Percentiles rank a stretch among this genome's conserved stretches.
phyloP scores from a whole-genome alignment of 2,329 filamentous ascomycete species.

The Xylariales sp. region DNA sequence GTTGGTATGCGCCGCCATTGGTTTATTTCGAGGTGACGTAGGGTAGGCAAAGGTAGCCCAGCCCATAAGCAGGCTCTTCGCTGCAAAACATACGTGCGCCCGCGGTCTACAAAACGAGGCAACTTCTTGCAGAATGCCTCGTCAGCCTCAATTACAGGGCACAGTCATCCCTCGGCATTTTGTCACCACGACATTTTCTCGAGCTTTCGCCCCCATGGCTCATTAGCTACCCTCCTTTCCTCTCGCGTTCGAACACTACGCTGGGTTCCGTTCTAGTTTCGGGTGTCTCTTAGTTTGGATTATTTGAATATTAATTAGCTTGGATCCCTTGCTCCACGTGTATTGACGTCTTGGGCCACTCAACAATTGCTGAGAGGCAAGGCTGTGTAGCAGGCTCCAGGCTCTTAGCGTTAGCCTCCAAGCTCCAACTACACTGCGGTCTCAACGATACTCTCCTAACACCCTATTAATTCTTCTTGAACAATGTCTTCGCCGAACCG shows the following conservation, averaged over 20 bases:
- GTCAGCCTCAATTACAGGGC: conserved; percentile 47
- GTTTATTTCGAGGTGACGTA: conserved; percentile 21
- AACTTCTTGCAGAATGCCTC: conserved; percentile 43
- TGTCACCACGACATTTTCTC: conserved; percentile 23
- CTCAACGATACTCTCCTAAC: background rate
- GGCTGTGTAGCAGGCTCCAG: conserved; percentile 26
- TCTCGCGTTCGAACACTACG: conserved; percentile 28
- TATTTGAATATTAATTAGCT: conserved; percentile 26
- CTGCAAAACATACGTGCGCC: conserved; percentile 21
- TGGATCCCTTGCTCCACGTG: conserved; percentile 17
- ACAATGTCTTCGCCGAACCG: conserved; percentile 39
- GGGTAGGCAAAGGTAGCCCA: background rate
- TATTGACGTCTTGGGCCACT: conserved; percentile 11
- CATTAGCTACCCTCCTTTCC: conserved; percentile 23
- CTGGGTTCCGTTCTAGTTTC: conserved; percentile 22
- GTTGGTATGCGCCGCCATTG: conserved; percentile 16
- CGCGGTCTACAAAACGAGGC: conserved; percentile 35
- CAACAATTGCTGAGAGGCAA: conserved; percentile 16
- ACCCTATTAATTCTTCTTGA: background rate
- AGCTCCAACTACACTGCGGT: conserved; percentile 2
- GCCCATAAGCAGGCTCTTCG: conserved; percentile 24
- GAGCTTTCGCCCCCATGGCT: conserved; percentile 37
- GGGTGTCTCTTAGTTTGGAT: background rate
- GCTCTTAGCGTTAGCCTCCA: conserved; percentile 11
- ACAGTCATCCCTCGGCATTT: conserved; percentile 35